Evolutionary conservation across 2,329 filamentous ascomycete species (phyloP).

Genomic region (Endocalyx cinctus): DNA sequence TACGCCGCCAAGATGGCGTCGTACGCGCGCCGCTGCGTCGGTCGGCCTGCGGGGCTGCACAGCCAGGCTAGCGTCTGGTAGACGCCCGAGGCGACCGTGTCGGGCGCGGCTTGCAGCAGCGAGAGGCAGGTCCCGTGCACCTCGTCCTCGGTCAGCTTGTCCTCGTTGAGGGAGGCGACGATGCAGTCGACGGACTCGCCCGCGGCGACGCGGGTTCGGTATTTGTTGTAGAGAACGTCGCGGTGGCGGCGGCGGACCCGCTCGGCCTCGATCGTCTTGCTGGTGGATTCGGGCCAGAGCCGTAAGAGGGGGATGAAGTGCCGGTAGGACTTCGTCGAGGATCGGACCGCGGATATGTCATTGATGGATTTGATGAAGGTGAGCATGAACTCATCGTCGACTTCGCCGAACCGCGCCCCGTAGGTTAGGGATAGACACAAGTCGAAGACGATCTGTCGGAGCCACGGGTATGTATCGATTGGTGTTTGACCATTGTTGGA

Average conservation of each 20-base stretch:
- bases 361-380: conserved; percentile 16
- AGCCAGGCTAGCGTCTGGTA: conserved; percentile 18
- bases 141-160: conserved; percentile 16
- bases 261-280: conserved; percentile 9
- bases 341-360: conserved; percentile 16
- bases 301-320: conserved; percentile 18
- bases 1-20: conserved; percentile 15
- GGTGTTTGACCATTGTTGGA: conserved; percentile 10
- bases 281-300: conserved; percentile 8
- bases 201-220: conserved; percentile 8
- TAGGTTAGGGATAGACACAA: conserved; percentile 18
- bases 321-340: conserved; percentile 16
- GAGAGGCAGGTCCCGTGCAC: conserved; percentile 20
- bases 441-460: conserved; percentile 18
- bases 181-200: conserved; percentile 15
- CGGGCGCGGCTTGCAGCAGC: conserved; percentile 18
- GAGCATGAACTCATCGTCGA: conserved; percentile 17
- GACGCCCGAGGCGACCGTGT: conserved; percentile 17
- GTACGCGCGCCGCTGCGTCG: conserved; percentile 11
- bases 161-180: conserved; percentile 11
- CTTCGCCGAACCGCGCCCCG: conserved; percentile 16
- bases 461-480: conserved; percentile 15
- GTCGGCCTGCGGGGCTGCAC: conserved; percentile 11
- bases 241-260: conserved; percentile 7
- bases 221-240: conserved; percentile 8